Base-by-base conservation (phyloP, 164 flowering plant species). In the Vitis amurensis region DNA sequence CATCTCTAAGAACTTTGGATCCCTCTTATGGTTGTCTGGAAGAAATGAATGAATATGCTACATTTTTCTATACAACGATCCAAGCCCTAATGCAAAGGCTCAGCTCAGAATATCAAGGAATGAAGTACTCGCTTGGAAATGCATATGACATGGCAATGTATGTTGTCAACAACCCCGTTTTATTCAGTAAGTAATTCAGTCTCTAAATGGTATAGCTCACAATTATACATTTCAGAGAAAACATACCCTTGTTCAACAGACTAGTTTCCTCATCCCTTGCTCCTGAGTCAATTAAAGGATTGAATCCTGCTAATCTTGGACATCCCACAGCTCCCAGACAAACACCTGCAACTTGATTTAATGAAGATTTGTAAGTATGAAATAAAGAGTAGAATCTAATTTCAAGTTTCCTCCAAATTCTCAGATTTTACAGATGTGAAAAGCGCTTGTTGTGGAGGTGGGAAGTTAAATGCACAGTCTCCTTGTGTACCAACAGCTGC, bases 401-500 rank as follows among this genome's bases (percentile, higher is more conserved):
- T 2, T 37, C 4, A 37, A 37, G 44, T 37, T 37, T 37, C 44
- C 44, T 49, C 7, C 60, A 55, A 31, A 4, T 61, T 51, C 50
- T 0, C 16, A 75, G 81, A 74, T 23, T 64, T 75, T 61, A 69
- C 29, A 27, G 65, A 75, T 1, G 47, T 57, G 2, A 12, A 27
- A 51, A 1, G 1, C 9, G 79, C 82, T 1, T 79, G 82, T 27
- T 79, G 82, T 61, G 81, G 78, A n/a, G 19, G 30, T 3, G 70
- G 68, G 56, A 8, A 5, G 10, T 19, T 71, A 12, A 71, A 73
- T 57, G 81, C 52, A 67, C 59, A 13, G 19, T 8, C 1, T 8
- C 53, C 59, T 19, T 77, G 80, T 49, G 2, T 8, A 50, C n/a
- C 3, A 8, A 3, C 15, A 19, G 37, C 16, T 49, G 37, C 60